Evolutionary conservation across 129 eudicot genomes (phyloP).

Genomic region (Sambucus nigra): DNA sequence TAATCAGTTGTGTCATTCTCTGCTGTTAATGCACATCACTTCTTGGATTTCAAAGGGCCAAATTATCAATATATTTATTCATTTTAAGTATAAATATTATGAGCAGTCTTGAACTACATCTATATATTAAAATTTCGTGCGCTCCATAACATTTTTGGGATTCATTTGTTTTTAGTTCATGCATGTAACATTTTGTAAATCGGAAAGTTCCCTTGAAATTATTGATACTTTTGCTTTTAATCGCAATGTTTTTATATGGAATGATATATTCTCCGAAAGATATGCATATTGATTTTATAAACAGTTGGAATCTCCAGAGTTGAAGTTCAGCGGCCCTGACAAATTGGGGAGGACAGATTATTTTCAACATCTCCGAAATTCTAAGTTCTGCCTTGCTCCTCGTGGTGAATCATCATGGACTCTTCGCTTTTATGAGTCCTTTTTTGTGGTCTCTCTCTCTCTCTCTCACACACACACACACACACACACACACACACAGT

Average conservation of each 20-base stretch:
- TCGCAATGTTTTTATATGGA: slow-evolving; percentile 2
- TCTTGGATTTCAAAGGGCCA: too few species aligned
- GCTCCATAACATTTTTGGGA: background rate
- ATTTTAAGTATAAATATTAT: too few species aligned
- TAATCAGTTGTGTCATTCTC: too few species aligned
- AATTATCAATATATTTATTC: too few species aligned
- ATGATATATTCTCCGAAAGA: slow-evolving; percentile 11
- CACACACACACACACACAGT: background rate
- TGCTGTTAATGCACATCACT: background rate
- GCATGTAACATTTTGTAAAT: background rate
- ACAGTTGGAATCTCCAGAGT: slow-evolving; percentile 99
- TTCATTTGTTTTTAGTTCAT: background rate
- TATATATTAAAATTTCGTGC: too few species aligned
- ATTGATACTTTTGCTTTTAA: background rate
- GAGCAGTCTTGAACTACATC: too few species aligned
- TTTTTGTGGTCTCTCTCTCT: slow-evolving; percentile 74
- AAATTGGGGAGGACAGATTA: slow-evolving; percentile 76
- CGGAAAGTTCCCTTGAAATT: background rate
- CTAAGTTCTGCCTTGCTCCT: slow-evolving; percentile 94
- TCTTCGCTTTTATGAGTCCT: slow-evolving; percentile 90
- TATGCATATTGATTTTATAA: slow-evolving; percentile 35
- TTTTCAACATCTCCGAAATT: slow-evolving; percentile 81
- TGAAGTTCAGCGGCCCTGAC: slow-evolving; percentile 90
- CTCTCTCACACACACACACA: slow-evolving; percentile 8
- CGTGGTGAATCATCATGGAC: slow-evolving; percentile 99